A percentile compares a stretch with the other conserved stretches of the same genome.
phyloP scores from a whole-genome alignment of 1,284 basidiomycete genomes.

The Cutaneotrichosporon spelunceum region DNA sequence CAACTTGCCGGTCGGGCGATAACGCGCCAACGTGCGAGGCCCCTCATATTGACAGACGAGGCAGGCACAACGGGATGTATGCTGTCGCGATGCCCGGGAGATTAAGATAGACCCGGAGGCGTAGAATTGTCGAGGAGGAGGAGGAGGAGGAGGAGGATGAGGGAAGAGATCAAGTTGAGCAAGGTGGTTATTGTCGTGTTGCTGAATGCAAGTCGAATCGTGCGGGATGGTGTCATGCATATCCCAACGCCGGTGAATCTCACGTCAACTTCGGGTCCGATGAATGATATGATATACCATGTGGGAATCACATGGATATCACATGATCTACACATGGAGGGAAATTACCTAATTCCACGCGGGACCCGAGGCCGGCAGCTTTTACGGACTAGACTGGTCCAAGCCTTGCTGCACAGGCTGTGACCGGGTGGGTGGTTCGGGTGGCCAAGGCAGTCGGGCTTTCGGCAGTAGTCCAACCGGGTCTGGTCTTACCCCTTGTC shows the following conservation, averaged over 20 bases:
- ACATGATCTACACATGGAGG: no score
- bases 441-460: not conserved
- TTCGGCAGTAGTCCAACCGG: not conserved
- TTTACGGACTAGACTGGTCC: no score
- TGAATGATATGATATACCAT: no score
- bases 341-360: not conserved
- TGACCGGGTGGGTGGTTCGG: not conserved
- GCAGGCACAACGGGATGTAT: not conserved
- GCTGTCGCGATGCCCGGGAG: not conserved
- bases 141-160: not conserved
- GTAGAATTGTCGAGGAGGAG: not conserved
- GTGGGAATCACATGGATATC: no score
- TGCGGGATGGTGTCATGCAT: not conserved
- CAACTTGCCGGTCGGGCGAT: conserved; percentile 2
- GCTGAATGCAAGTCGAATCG: not conserved
- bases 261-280: not conserved
- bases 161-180: no score
- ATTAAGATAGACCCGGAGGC: not conserved
- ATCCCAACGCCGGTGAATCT: not conserved
- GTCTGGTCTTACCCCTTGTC: not conserved
- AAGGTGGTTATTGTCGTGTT: not conserved
- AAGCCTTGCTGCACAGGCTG: no score
- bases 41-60: not conserved
- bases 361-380: no score
- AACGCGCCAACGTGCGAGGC: conserved; percentile 7